Conservation (phyloP, 202 grass and related monocot species). For the Setaria italica region DNA sequence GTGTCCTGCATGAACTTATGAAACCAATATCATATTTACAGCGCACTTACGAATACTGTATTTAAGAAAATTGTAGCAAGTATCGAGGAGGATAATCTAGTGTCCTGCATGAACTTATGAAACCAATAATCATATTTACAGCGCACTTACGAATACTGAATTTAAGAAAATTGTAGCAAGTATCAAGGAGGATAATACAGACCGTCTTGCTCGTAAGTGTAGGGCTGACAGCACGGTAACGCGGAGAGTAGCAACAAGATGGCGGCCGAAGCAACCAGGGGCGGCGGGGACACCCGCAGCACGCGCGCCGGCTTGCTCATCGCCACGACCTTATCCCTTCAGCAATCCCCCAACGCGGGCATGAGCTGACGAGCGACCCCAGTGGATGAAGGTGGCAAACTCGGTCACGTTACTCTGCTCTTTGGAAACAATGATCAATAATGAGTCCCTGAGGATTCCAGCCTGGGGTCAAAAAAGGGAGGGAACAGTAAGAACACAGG, state of each 20-base stretch:
- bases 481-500: constrained; percentile 14
- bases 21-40: too few species aligned
- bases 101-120: constrained; percentile 5
- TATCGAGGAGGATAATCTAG: constrained; percentile 15
- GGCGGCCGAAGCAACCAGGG: constrained; percentile 31
- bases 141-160: neutral
- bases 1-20: neutral
- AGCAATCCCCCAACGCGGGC: constrained; percentile 18
- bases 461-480: constrained; percentile 15
- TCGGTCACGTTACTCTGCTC: neutral
- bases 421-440: neutral
- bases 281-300: neutral
- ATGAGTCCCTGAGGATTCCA: constrained; percentile 32
- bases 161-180: neutral
- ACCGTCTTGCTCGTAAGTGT: constrained; percentile 84
- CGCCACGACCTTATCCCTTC: constrained; percentile 27
- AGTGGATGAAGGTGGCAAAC: neutral
- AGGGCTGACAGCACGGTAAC: constrained; percentile 56
- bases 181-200: constrained; percentile 33
- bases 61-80: neutral
- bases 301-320: constrained; percentile 11
- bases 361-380: constrained; percentile 43
- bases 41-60: too few species aligned
- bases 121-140: neutral
- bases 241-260: constrained; percentile 45